Conservation (phyloP, 192 early-diverging fungal species). For the Podila verticillata region DNA sequence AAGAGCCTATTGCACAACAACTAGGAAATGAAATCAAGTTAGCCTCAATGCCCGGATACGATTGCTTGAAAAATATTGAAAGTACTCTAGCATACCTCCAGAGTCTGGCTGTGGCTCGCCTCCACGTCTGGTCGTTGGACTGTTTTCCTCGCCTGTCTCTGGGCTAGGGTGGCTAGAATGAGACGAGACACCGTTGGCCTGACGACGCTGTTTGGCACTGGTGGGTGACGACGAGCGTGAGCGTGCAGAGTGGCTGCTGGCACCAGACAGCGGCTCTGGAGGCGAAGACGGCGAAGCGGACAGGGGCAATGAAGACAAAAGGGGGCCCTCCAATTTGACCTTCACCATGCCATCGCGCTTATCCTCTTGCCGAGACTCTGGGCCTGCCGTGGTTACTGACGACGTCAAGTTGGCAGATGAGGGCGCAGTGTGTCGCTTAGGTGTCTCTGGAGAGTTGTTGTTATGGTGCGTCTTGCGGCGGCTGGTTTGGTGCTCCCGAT, state of each 20-base stretch:
- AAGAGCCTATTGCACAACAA: not conserved
- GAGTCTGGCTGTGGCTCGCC: not conserved
- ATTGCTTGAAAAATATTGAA: too few species aligned
- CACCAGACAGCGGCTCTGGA: not conserved
- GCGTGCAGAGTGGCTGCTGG: constrained; percentile 1
- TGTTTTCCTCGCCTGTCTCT: not conserved
- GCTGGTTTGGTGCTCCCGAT: constrained; percentile 3
- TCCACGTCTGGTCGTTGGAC: not conserved
- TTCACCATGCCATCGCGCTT: constrained; percentile 4
- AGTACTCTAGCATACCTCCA: not conserved
- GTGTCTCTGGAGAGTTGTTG: constrained; percentile 21
- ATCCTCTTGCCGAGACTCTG: constrained; percentile 8
- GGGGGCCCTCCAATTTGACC: constrained; percentile 11
- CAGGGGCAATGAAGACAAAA: constrained; percentile 7
- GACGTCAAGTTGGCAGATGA: not conserved
- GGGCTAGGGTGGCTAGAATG: not conserved
- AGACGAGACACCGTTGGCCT: not conserved
- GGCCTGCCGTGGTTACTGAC: not conserved
- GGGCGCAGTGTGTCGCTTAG: not conserved
- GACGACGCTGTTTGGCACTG: not conserved
- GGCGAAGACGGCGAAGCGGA: constrained; percentile 7
- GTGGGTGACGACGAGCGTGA: not conserved
- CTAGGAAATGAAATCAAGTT: not conserved
- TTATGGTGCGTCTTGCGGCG: constrained; percentile 20
- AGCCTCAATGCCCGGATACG: too few species aligned